Base-by-base conservation (phyloP, 805 yeast species). In the Hanseniaspora clermontiae region DNA sequence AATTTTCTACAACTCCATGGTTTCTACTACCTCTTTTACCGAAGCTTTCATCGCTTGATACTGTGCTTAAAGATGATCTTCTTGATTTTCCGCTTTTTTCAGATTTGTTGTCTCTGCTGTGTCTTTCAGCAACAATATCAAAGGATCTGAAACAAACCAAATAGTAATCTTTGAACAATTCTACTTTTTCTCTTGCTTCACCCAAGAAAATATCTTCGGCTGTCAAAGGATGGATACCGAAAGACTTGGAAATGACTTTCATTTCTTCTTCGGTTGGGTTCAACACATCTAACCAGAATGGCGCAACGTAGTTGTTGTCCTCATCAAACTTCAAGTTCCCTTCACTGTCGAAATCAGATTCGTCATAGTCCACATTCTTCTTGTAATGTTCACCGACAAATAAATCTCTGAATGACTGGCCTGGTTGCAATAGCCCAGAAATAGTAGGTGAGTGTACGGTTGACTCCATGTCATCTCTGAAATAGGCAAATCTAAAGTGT, bases 221-320 rank as follows among this genome's bases (percentile, higher is more conserved):
- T 0, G 98, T 91, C 63, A 91, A 77, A 0, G 98, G 98, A 69
- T 91, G 98, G 57, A 91, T 87, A 0, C 95, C 95, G 71, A 91
- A 91, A 0, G 97, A 82, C 64, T 88, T 88, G 31, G 95, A 80
- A 14, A 91, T 63, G 0, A 84, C 93, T 64, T 91, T 89, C 95
- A 93, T 87, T 68, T 91, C 98, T 62, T 89, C 97, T 65, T 93
- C 97, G 0, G 95, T 86, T 11, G 98, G 98, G 64, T 87, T 84
- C 57, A 87, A 72, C 12, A 91, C 85, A 68, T 91, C 97, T 11
- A 91, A 74, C 98, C 98, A 91, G 74, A 91, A 89, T 17, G 95
- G 90, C 2, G 81, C 73, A 9, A 73, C 74, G 24, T 76, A 78
- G 12, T 66, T 45, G 40, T 49, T 49, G 17, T 55, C 58, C 17